phyloP scores from a whole-genome alignment of 2,329 filamentous ascomycete species.

The Calonectria naviculata region DNA sequence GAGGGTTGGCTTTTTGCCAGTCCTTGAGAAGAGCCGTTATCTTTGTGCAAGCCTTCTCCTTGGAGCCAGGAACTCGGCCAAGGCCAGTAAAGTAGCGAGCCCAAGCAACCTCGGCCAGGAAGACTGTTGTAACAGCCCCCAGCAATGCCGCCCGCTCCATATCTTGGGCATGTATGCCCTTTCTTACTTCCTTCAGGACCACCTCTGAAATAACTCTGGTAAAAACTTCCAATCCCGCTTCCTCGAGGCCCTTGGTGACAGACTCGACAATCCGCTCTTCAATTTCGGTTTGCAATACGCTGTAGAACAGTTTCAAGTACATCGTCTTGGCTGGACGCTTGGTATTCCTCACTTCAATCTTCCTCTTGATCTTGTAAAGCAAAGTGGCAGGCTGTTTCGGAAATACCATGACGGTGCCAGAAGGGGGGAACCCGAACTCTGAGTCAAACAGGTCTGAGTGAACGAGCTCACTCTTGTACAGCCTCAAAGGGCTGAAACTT shows the following conservation, averaged over 20 bases:
- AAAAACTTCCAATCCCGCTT: constrained; percentile 57
- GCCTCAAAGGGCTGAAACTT: constrained; percentile 76
- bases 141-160: constrained; percentile 68
- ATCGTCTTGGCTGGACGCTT: constrained; percentile 56
- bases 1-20: constrained; percentile 47
- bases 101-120: constrained; percentile 61
- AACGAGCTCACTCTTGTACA: constrained; percentile 77
- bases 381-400: constrained; percentile 84
- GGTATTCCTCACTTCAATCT: constrained; percentile 50
- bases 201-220: constrained; percentile 57
- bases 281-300: constrained; percentile 81
- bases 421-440: constrained; percentile 65
- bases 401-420: constrained; percentile 73
- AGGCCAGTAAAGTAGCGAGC: constrained; percentile 61
- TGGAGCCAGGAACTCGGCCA: constrained; percentile 51
- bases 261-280: constrained; percentile 59
- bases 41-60: constrained; percentile 43
- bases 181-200: constrained; percentile 57
- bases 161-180: constrained; percentile 58
- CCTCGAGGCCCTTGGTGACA: constrained; percentile 52
- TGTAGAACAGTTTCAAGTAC: constrained; percentile 80
- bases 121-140: constrained; percentile 60
- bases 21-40: constrained; percentile 43
- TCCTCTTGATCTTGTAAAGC: constrained; percentile 80
- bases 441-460: constrained; percentile 77